Percentiles rank a stretch among this genome's conserved stretches.
These are phyloP conservation scores for Leonotis leonurus DNA, from an alignment of 257 asterid species.

Conservation along the genomic window DNA sequence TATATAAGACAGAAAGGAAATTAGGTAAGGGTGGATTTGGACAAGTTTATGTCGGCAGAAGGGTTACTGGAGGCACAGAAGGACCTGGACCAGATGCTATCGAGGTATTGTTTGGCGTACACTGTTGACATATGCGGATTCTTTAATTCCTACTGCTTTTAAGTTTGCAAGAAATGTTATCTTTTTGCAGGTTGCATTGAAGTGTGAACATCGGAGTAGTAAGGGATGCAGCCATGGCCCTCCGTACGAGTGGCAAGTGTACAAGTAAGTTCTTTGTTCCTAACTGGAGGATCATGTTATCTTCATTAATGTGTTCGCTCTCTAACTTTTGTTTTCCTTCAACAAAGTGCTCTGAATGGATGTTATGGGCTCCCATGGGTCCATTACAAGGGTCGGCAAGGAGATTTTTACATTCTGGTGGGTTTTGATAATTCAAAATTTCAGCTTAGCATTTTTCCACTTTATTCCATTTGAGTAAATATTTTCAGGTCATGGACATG, in stretches of 20 bases:
- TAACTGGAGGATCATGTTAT: conserved; percentile 4
- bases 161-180: conserved; percentile 2
- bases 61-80: conserved; percentile 73
- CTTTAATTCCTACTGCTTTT: not conserved
- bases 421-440: conserved; percentile 15
- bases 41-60: conserved; percentile 88
- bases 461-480: too few species aligned
- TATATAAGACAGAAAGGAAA: conserved; percentile 81
- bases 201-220: conserved; percentile 79
- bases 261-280: conserved; percentile 54
- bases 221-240: conserved; percentile 94
- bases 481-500: conserved; percentile 90
- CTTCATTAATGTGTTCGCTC: conserved; percentile 6
- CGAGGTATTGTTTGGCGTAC: conserved; percentile 44
- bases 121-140: conserved; percentile 9
- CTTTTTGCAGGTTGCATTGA: conserved; percentile 62
- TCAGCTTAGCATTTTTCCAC: not conserved
- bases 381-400: conserved; percentile 63
- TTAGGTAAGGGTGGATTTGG: conserved; percentile 97
- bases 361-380: conserved; percentile 61
- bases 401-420: conserved; percentile 88
- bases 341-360: conserved; percentile 48
- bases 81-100: conserved; percentile 89
- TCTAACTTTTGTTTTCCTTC: conserved; percentile 9
- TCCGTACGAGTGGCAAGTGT: conserved; percentile 93